Evolutionary conservation across 345 rosid species (phyloP).

Genomic region (Turritis glabra): DNA sequence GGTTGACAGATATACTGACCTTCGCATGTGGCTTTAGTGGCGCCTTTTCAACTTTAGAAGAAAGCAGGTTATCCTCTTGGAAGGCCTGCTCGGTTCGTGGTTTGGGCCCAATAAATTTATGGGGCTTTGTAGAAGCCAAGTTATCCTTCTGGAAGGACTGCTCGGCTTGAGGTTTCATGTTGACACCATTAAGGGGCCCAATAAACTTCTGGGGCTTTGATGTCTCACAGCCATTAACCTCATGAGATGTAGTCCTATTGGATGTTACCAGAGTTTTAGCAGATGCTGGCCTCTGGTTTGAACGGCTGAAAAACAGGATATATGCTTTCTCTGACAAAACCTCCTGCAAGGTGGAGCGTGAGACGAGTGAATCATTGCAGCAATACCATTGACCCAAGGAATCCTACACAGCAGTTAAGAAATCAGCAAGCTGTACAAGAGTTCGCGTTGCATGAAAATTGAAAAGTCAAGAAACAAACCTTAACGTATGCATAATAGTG

Average conservation of each 20-base stretch:
- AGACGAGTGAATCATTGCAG: conserved; percentile 83
- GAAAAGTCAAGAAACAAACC: conserved; percentile 44
- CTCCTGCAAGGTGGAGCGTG: conserved; percentile 74
- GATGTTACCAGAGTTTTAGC: conserved; percentile 39
- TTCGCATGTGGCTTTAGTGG: conserved; percentile 54
- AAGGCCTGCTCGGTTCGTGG: conserved; percentile 44
- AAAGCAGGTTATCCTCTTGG: conserved; percentile 35
- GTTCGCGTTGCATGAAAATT: background rate
- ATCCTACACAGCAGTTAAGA: conserved; percentile 54
- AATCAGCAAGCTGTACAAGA: conserved; percentile 28
- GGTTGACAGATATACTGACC: conserved; percentile 59
- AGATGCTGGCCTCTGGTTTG: conserved; percentile 63
- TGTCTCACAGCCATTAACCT: conserved; percentile 55
- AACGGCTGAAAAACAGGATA: conserved; percentile 85
- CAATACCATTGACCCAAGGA: conserved; percentile 88
- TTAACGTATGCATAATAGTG: conserved; percentile 97
- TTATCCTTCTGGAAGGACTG: conserved; percentile 44
- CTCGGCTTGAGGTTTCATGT: conserved; percentile 43
- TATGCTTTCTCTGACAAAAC: conserved; percentile 95
- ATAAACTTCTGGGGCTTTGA: conserved; percentile 44
- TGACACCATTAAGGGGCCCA: conserved; percentile 42
- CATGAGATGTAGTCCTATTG: conserved; percentile 58
- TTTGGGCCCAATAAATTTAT: conserved; percentile 44
- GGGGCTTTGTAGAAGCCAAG: conserved; percentile 43
- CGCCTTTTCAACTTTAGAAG: conserved; percentile 58